phyloP scores from a whole-genome alignment of 1,284 basidiomycete species.

The Clitocybe nebularis region DNA sequence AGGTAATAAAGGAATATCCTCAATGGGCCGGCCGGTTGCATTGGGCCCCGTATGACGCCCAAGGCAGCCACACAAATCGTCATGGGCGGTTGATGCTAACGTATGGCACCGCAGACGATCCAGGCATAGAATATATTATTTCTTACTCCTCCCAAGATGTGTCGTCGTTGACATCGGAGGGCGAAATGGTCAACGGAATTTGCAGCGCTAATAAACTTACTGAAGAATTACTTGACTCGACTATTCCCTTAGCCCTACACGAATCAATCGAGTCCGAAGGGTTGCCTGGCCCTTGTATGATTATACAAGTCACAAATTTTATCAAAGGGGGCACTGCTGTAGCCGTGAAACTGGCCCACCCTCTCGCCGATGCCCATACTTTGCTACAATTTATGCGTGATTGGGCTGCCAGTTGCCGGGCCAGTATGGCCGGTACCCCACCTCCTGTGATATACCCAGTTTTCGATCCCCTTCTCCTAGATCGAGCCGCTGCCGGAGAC shows the following conservation, averaged over 20 bases:
- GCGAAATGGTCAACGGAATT: conserved; percentile 10
- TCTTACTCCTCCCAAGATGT: conserved; percentile 18
- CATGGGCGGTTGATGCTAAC: conserved; percentile 30
- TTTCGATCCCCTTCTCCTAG: conserved; percentile 32
- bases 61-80: conserved; percentile 26
- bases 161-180: conserved; percentile 15
- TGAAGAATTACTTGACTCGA: conserved; percentile 18
- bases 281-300: conserved; percentile 25
- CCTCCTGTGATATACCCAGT: conserved; percentile 20
- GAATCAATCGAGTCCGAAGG: conserved; percentile 19
- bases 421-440: conserved; percentile 8
- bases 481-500: conserved; percentile 28
- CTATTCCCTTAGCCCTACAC: conserved; percentile 24
- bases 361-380: conserved; percentile 36
- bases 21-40: conserved; percentile 36
- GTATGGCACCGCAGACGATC: conserved; percentile 31
- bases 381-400: conserved; percentile 33
- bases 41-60: conserved; percentile 23
- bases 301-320: conserved; percentile 35
- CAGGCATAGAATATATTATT: conserved; percentile 33
- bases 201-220: conserved; percentile 20
- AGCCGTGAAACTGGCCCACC: conserved; percentile 32
- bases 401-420: conserved; percentile 32
- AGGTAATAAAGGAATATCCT: conserved; percentile 31
- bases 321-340: conserved; percentile 24